Evolutionary conservation across 495 filamentous ascomycete genomes (phyloP).

Genomic region (Aspergillus egyptiacus): DNA sequence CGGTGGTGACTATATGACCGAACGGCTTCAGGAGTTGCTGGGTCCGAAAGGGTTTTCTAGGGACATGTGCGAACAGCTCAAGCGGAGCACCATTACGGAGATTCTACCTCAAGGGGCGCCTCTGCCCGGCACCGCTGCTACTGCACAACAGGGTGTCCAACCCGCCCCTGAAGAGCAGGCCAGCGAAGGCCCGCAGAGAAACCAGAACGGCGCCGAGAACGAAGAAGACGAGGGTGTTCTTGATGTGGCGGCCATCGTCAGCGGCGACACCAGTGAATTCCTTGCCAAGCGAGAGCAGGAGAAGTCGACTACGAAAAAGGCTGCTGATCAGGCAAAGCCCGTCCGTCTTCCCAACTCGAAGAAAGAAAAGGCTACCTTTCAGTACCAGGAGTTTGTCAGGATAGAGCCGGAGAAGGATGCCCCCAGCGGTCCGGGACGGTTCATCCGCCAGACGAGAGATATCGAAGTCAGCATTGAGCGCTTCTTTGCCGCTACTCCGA

Average conservation of each 20-base stretch:
- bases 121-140: slow-evolving; percentile 46
- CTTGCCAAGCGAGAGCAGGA: slow-evolving; percentile 87
- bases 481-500: slow-evolving; percentile 64
- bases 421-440: slow-evolving; percentile 22
- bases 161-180: slow-evolving; percentile 32
- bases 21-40: slow-evolving; percentile 63
- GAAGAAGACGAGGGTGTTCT: slow-evolving; percentile 77
- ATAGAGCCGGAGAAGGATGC: slow-evolving; percentile 39
- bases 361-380: slow-evolving; percentile 66
- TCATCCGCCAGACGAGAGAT: slow-evolving; percentile 51
- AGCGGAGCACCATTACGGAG: slow-evolving; percentile 83
- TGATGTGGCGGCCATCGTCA: slow-evolving; percentile 92
- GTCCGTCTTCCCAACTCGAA: slow-evolving; percentile 74
- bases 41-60: slow-evolving; percentile 62
- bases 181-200: slow-evolving; percentile 44
- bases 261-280: slow-evolving; percentile 87
- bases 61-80: slow-evolving; percentile 94
- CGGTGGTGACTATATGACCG: slow-evolving; percentile 87
- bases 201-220: slow-evolving; percentile 37
- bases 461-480: slow-evolving; percentile 84
- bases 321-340: slow-evolving; percentile 45
- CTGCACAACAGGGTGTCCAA: slow-evolving; percentile 50
- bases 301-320: slow-evolving; percentile 65
- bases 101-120: slow-evolving; percentile 65
- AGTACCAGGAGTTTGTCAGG: slow-evolving; percentile 71